Evolutionary conservation across 1,139 yeast genomes (phyloP).

Genomic region (Pneumocystis wakefieldiae): DNA sequence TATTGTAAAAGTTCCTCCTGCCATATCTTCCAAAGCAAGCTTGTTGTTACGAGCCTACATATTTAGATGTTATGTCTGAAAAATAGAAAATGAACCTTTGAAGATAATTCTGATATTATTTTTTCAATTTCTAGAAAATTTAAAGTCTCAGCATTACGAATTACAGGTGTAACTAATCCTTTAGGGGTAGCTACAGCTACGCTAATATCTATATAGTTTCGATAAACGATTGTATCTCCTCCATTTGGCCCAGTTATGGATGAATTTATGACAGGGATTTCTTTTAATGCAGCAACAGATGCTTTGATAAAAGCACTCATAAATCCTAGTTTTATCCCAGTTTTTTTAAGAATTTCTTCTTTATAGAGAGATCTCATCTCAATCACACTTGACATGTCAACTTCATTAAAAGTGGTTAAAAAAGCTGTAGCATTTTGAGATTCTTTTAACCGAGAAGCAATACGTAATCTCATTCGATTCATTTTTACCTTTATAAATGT

Average conservation of each 20-base stretch:
- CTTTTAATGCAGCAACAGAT: conserved; percentile 81
- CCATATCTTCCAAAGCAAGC: conserved; percentile 93
- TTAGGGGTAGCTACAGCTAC: conserved; percentile 98
- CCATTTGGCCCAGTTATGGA: conserved; percentile 59
- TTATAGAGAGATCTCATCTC: conserved; percentile 93
- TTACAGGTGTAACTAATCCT: conserved; percentile 96
- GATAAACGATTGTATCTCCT: conserved; percentile 83
- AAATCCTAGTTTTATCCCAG: conserved; percentile 91
- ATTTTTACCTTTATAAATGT: conserved; percentile 45
- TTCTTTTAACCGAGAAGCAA: conserved; percentile 98
- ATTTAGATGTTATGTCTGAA: background rate
- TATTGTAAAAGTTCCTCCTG: conserved; percentile 98
- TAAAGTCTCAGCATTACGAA: conserved; percentile 90
- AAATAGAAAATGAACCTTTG: conserved; percentile 29
- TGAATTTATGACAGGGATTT: conserved; percentile 89
- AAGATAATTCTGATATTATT: conserved; percentile 68
- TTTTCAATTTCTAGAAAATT: conserved; percentile 79
- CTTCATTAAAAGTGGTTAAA: conserved; percentile 93
- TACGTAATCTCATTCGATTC: conserved; percentile 99
- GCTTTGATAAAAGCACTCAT: conserved; percentile 99
- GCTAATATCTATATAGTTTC: conserved; percentile 92
- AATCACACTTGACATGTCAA: conserved; percentile 84
- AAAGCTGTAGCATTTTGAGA: conserved; percentile 98
- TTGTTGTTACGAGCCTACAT: conserved; percentile 77
- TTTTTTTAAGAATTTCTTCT: conserved; percentile 88